phyloP scores from a whole-genome alignment of 2,329 filamentous ascomycete species.

The Aspergillus quadrilineatus region DNA sequence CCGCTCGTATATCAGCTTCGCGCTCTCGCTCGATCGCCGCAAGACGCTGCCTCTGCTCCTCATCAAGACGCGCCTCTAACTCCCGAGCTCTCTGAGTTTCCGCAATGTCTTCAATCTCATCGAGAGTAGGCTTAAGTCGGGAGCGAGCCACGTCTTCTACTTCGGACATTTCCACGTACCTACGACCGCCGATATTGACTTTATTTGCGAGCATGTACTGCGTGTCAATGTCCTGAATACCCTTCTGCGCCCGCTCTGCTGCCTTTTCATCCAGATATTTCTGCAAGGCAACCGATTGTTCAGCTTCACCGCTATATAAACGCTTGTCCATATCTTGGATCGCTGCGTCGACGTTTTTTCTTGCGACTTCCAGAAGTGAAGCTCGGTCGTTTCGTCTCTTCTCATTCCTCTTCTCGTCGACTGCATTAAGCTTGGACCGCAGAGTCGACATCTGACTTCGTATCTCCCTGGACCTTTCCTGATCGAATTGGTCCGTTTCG shows the following conservation, averaged over 20 bases:
- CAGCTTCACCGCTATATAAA: constrained; percentile 68
- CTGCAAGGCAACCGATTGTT: constrained; percentile 66
- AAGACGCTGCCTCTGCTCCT: constrained; percentile 63
- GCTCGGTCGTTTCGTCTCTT: constrained; percentile 65
- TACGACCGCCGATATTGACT: constrained; percentile 74
- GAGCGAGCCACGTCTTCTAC: constrained; percentile 76
- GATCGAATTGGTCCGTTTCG: constrained; percentile 63
- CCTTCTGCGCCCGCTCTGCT: constrained; percentile 63
- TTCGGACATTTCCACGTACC: constrained; percentile 73
- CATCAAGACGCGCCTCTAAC: constrained; percentile 61
- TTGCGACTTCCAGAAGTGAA: constrained; percentile 71
- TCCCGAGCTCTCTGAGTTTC: constrained; percentile 69
- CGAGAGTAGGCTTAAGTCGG: constrained; percentile 76
- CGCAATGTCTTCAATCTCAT: constrained; percentile 79
- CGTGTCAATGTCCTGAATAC: constrained; percentile 62
- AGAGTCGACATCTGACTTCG: constrained; percentile 77
- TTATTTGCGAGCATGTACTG: constrained; percentile 57
- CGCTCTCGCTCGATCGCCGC: constrained; percentile 46
- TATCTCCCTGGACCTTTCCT: constrained; percentile 68
- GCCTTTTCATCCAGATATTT: constrained; percentile 80
- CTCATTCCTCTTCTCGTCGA: constrained; percentile 42
- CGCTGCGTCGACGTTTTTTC: constrained; percentile 78
- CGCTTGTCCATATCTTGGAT: constrained; percentile 80
- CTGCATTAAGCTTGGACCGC: constrained; percentile 59
- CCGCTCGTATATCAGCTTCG: constrained; percentile 37